These are phyloP conservation scores for Eruca vesicaria DNA, from an alignment of 441 rosid genomes.

Conservation along the genomic window DNA sequence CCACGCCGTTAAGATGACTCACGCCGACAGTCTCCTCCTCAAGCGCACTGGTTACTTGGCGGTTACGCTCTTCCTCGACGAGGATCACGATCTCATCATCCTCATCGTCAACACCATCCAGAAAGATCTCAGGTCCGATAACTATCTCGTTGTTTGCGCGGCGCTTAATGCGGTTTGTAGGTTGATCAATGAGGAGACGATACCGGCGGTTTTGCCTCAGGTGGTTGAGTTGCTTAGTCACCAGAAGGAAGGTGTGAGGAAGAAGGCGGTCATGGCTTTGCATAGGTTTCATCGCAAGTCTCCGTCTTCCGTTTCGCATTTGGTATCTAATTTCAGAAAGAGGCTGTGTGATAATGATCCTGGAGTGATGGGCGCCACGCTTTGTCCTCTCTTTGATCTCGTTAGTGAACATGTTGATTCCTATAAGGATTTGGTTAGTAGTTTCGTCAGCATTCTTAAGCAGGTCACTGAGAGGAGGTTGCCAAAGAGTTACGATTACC, in stretches of 20 bases:
- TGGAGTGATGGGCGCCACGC: constrained; percentile 98
- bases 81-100: constrained; percentile 92
- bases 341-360: constrained; percentile 93
- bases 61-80: constrained; percentile 84
- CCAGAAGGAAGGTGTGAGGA: constrained; percentile 89
- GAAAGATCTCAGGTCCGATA: constrained; percentile 94
- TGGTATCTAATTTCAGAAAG: constrained; percentile 88
- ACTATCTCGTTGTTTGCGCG: constrained; percentile 81
- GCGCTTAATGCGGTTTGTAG: constrained; percentile 88
- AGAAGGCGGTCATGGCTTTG: constrained; percentile 96
- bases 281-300: constrained; percentile 92
- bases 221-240: constrained; percentile 80
- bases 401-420: constrained; percentile 64
- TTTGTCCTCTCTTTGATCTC: constrained; percentile 90
- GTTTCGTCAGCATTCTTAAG: constrained; percentile 93
- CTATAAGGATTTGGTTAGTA: constrained; percentile 81
- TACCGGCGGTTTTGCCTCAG: constrained; percentile 93
- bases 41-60: constrained; percentile 97
- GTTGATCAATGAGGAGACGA: constrained; percentile 97
- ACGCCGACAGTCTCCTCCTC: constrained; percentile 71
- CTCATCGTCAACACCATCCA: constrained; percentile 94
- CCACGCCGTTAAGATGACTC: constrained; percentile 99
- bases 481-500: constrained; percentile 92
- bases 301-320: constrained; percentile 86
- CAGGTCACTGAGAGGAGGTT: constrained; percentile 89